phyloP scores from a whole-genome alignment of 2,329 filamentous ascomycete species.

The Colletotrichum cuscutae region DNA sequence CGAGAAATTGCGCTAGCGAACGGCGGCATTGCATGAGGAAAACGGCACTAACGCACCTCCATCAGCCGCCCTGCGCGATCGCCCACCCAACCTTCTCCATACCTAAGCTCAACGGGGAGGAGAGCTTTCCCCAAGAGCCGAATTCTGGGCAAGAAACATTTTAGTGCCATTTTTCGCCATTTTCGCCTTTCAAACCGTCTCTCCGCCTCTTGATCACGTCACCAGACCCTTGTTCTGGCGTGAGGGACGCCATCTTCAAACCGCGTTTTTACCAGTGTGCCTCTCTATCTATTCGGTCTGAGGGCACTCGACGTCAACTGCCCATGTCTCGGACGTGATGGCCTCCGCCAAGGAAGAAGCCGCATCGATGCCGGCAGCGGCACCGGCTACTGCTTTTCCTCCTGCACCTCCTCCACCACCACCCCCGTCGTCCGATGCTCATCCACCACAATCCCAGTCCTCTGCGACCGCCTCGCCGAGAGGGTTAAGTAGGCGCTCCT shows the following conservation, averaged over 20 bases:
- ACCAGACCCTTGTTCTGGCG: conserved; percentile 40
- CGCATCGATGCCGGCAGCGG: conserved; percentile 4
- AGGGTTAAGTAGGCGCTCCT: conserved; percentile 25
- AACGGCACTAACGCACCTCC: conserved; percentile 19
- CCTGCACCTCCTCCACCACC: conserved; percentile 7
- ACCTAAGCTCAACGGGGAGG: background rate
- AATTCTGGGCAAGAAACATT: background rate
- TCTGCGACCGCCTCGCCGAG: conserved; percentile 10
- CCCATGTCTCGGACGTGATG: conserved; percentile 30
- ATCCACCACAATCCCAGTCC: conserved; percentile 19
- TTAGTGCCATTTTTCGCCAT: background rate
- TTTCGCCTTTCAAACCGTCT: background rate
- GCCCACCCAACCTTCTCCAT: background rate
- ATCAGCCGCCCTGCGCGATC: conserved; percentile 13
- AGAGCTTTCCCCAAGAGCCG: background rate
- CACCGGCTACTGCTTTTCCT: background rate
- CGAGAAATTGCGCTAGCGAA: conserved; percentile 6
- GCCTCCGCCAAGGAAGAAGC: conserved; percentile 25
- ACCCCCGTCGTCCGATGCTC: conserved; percentile 17
- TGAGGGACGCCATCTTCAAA: conserved; percentile 4
- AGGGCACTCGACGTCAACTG: conserved; percentile 5
- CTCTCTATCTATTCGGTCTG: background rate
- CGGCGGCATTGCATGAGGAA: conserved; percentile 9
- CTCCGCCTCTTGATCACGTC: conserved; percentile 36
- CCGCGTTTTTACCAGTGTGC: background rate